Percentiles rank a stretch among this genome's conserved stretches.
These are phyloP conservation scores for Parascedosporium putredinis DNA, from an alignment of 2,329 filamentous ascomycete species.

Conservation along the genomic window DNA sequence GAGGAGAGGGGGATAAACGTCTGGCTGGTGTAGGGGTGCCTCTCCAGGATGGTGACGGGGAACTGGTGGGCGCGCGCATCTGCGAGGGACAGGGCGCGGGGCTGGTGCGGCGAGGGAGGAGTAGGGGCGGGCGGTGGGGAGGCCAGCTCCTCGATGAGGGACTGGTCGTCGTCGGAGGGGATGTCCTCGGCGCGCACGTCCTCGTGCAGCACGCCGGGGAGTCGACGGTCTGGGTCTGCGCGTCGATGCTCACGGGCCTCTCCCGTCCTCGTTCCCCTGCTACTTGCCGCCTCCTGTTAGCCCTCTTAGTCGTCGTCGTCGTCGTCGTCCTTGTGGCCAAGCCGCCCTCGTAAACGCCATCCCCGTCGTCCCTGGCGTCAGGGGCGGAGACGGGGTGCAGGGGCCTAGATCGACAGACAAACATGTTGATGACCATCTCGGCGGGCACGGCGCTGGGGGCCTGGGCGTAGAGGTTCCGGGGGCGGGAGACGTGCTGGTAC, in stretches of 20 bases:
- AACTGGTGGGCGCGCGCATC: conserved; percentile 34
- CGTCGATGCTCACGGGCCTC: neutral
- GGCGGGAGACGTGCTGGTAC: conserved; percentile 67
- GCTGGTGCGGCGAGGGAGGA: conserved; percentile 9
- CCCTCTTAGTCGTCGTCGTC: too few relatives aligned
- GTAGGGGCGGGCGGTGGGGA: conserved; percentile 6
- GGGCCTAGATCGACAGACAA: conserved; percentile 53
- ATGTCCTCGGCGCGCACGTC: neutral
- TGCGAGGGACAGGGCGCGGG: conserved; percentile 10
- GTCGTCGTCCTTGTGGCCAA: too few relatives aligned
- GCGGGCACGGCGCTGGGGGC: conserved; percentile 48
- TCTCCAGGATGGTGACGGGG: conserved; percentile 62
- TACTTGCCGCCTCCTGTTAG: too few relatives aligned
- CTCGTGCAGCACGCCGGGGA: neutral
- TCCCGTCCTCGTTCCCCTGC: neutral
- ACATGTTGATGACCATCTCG: conserved; percentile 71
- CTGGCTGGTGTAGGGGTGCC: conserved; percentile 90
- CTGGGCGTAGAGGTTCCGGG: conserved; percentile 60
- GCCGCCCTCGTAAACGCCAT: neutral
- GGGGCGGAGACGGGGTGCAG: conserved; percentile 11
- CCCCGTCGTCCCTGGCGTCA: neutral
- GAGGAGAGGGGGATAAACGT: conserved; percentile 72
- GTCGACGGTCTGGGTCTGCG: neutral
- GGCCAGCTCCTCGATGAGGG: neutral
- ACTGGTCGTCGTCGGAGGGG: neutral